phyloP scores from a whole-genome alignment of 163 green algal genomes.

The Scenedesmus sp. region DNA sequence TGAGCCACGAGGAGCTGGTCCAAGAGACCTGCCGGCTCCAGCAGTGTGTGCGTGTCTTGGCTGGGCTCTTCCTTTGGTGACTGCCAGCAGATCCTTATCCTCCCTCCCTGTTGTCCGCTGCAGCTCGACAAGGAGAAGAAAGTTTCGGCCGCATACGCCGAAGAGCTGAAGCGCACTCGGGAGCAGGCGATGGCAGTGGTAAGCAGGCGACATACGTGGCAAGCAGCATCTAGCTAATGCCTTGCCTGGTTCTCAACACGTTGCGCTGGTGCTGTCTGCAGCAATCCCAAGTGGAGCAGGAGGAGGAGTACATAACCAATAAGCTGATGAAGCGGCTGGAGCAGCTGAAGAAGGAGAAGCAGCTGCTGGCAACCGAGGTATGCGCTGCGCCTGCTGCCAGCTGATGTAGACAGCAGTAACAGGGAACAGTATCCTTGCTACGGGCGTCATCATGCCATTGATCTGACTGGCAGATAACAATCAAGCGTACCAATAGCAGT shows the following conservation, averaged over 20 bases:
- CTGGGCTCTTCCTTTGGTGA: background rate
- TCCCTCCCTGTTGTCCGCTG: background rate
- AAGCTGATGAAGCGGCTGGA: conserved; percentile 86
- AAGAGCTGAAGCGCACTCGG: conserved; percentile 56
- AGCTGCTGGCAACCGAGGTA: conserved; percentile 71
- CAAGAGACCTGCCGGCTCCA: conserved; percentile 29
- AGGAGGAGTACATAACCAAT: conserved; percentile 88
- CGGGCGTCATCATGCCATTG: background rate
- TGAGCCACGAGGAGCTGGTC: conserved; percentile 48
- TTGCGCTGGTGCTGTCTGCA: conserved; percentile 36
- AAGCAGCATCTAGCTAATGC: background rate
- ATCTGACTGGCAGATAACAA: background rate
- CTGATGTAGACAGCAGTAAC: background rate
- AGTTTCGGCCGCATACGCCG: conserved; percentile 17
- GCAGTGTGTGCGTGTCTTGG: conserved; percentile 29
- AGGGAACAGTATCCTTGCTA: background rate
- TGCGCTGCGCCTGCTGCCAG: background rate
- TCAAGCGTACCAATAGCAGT: background rate
- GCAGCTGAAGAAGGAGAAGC: conserved; percentile 85
- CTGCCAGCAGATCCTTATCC: conserved; percentile 20
- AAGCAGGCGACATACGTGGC: background rate
- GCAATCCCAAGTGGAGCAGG: conserved; percentile 79
- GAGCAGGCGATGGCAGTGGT: conserved; percentile 65
- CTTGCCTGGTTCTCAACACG: background rate
- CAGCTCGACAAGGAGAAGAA: conserved; percentile 61